These are phyloP conservation scores for Chloranthus sessilifolius DNA, from an alignment of 164 flowering plant species.

Conservation along the genomic window DNA sequence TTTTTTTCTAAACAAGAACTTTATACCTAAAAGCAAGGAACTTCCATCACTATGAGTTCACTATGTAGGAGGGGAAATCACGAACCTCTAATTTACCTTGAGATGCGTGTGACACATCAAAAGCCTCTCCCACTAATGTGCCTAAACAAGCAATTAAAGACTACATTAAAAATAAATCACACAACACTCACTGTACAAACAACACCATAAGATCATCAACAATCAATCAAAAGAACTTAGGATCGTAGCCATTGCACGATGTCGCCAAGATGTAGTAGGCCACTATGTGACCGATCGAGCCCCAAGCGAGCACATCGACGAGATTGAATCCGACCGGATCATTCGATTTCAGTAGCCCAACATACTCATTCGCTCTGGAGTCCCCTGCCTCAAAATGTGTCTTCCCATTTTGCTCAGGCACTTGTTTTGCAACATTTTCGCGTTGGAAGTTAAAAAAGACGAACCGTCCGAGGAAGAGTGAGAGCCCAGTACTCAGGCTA, in stretches of 20 bases:
- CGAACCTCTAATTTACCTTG: too few relatives aligned
- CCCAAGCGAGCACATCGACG: conserved; percentile 94
- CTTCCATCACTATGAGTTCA: too few relatives aligned
- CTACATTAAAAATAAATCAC: too few relatives aligned
- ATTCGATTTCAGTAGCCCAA: conserved; percentile 78
- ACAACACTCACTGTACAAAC: neutral
- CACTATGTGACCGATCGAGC: conserved; percentile 85
- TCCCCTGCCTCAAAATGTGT: conserved; percentile 94
- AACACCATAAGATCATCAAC: neutral
- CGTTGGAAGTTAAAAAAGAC: conserved; percentile 96
- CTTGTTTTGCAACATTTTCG: conserved; percentile 84
- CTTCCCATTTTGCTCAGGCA: conserved; percentile 81
- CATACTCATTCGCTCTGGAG: conserved; percentile 77
- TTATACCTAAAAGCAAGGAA: too few relatives aligned
- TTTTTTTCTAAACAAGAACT: too few relatives aligned
- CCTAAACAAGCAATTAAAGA: too few relatives aligned
- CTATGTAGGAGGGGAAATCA: too few relatives aligned
- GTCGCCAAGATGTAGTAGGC: conserved; percentile 93
- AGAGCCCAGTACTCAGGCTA: conserved; percentile 87
- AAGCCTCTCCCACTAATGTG: too few relatives aligned
- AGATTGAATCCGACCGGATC: conserved; percentile 93
- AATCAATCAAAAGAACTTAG: conserved; percentile 65
- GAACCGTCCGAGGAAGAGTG: conserved; percentile 80
- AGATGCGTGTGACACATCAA: too few relatives aligned
- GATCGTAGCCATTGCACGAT: conserved; percentile 87